phyloP scores from a whole-genome alignment of 768 basidiomycete species.

The Chalciporus piperatus region DNA sequence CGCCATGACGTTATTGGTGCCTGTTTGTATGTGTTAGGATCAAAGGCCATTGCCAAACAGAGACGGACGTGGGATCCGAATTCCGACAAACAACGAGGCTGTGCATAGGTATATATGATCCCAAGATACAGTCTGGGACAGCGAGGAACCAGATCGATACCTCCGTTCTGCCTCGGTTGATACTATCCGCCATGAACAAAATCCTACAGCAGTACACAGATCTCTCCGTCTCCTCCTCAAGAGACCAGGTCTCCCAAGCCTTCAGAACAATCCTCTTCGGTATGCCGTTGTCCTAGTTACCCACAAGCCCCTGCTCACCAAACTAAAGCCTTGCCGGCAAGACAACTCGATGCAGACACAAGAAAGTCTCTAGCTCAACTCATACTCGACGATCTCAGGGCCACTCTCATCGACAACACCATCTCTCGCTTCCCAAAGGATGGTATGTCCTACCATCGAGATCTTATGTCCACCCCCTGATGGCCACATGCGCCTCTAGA shows the following conservation, averaged over 20 bases:
- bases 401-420: constrained; percentile 31
- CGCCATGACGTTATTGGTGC: background rate
- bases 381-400: constrained; percentile 59
- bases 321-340: constrained; percentile 14
- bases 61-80: constrained; percentile 4
- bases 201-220: constrained; percentile 17
- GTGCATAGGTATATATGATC: constrained; percentile 2
- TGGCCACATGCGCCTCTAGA: constrained; percentile 41
- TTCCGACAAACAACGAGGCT: constrained; percentile 8
- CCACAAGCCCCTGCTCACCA: constrained; percentile 8
- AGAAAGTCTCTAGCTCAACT: constrained; percentile 55
- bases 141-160: no score
- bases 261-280: constrained; percentile 17
- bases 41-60: constrained; percentile 17
- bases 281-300: constrained; percentile 10
- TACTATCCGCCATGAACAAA: constrained; percentile 13
- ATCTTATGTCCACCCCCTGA: no score
- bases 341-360: constrained; percentile 35
- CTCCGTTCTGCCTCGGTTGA: background rate
- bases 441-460: constrained; percentile 40
- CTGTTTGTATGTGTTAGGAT: constrained; percentile 23
- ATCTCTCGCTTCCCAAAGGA: constrained; percentile 51
- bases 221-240: constrained; percentile 13
- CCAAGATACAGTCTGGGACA: no score
- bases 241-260: background rate